Conservation (phyloP, 2,329 filamentous ascomycete genomes). For the Aureobasidium zeae region DNA sequence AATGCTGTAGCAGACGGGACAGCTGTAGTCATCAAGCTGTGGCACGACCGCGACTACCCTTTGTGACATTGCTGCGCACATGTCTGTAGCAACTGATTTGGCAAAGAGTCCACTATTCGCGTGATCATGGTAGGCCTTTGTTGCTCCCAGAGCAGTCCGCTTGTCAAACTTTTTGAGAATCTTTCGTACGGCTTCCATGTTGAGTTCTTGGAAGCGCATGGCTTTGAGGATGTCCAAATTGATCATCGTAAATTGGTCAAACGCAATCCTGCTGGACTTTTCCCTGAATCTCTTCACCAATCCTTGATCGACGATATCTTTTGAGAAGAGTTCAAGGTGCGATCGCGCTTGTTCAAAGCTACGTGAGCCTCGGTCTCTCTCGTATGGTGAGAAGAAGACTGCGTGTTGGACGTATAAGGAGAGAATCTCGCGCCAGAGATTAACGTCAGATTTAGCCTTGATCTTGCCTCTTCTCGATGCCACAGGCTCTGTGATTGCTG, state of each 20-base stretch:
- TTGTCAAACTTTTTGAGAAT: conserved; percentile 94
- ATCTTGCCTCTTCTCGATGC: conserved; percentile 32
- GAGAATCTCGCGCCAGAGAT: conserved; percentile 72
- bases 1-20: conserved; percentile 69
- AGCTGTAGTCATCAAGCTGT: conserved; percentile 74
- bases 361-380: conserved; percentile 59
- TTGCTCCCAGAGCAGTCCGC: conserved; percentile 63
- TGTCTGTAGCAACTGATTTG: conserved; percentile 60
- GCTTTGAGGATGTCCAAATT: conserved; percentile 71
- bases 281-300: conserved; percentile 56
- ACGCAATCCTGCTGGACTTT: conserved; percentile 53
- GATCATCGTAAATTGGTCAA: conserved; percentile 60
- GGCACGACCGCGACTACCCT: conserved; percentile 66
- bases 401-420: conserved; percentile 70
- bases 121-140: conserved; percentile 38
- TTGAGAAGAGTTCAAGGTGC: conserved; percentile 63
- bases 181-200: conserved; percentile 66
- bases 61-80: conserved; percentile 64
- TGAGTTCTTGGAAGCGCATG: conserved; percentile 76
- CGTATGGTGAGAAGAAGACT: conserved; percentile 72
- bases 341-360: conserved; percentile 56
- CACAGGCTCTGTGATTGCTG: conserved; percentile 54
- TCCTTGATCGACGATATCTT: conserved; percentile 52
- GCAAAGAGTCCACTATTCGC: conserved; percentile 52
- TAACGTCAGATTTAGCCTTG: conserved; percentile 51